Conservation (phyloP, 371 early-diverging fungal species). For the Blastocladiella emersonii region DNA sequence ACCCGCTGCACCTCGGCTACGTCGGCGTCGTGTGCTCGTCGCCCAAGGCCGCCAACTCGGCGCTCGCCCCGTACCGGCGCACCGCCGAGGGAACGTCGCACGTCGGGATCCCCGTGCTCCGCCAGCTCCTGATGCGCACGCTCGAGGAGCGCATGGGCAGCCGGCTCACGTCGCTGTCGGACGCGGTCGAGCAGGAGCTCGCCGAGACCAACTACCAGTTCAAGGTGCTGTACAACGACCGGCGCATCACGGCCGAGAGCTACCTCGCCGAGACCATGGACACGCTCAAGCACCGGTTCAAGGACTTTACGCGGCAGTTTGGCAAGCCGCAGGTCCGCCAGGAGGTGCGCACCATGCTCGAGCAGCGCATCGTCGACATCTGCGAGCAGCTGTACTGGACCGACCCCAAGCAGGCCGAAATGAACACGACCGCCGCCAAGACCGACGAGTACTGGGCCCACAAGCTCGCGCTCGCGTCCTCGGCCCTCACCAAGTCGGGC, state of each 20-base stretch:
- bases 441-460: conserved; percentile 60
- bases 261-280: conserved; percentile 92
- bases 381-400: conserved; percentile 83
- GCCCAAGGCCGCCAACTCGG: not conserved
- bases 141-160: conserved; percentile 85
- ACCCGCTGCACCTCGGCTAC: conserved; percentile 90
- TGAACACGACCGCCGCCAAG: conserved; percentile 12
- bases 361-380: conserved; percentile 74
- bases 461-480: conserved; percentile 65
- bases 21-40: conserved; percentile 86
- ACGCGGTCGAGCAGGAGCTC: conserved; percentile 78
- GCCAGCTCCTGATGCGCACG: conserved; percentile 68
- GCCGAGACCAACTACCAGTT: conserved; percentile 92
- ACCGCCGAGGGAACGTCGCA: conserved; percentile 21
- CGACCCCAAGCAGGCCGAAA: not conserved
- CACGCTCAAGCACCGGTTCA: conserved; percentile 78
- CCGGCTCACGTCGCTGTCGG: conserved; percentile 61
- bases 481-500: conserved; percentile 81
- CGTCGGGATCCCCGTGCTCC: conserved; percentile 71
- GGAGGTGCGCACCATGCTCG: conserved; percentile 75
- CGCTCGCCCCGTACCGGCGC: conserved; percentile 14
- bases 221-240: conserved; percentile 96
- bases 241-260: conserved; percentile 79
- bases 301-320: conserved; percentile 73
- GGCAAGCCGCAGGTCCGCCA: conserved; percentile 80